Evolutionary conservation across 2,329 filamentous ascomycete species (phyloP).

Genomic region (Aspergillus pseudoviridinutans): DNA sequence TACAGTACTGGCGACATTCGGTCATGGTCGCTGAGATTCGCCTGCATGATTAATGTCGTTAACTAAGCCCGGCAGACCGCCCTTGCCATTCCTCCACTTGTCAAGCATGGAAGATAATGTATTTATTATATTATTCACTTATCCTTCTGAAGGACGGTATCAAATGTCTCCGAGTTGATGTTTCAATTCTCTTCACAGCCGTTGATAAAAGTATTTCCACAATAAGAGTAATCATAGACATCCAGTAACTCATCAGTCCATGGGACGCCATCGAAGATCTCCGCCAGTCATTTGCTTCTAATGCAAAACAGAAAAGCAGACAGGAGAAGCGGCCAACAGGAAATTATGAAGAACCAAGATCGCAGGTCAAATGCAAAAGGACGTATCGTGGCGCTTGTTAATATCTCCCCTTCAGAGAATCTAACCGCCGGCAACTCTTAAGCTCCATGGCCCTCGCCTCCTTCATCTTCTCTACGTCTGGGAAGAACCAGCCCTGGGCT

Average conservation of each 20-base stretch:
- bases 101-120: not conserved
- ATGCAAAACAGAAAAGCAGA: constrained; percentile 6
- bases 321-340: constrained; percentile 1
- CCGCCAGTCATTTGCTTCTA: constrained; percentile 14
- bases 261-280: constrained; percentile 12
- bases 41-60: constrained; percentile 12
- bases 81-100: not conserved
- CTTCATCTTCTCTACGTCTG: constrained; percentile 74
- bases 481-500: constrained; percentile 82
- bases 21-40: constrained; percentile 31
- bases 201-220: constrained; percentile 9
- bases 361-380: constrained; percentile 4
- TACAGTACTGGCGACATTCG: constrained; percentile 19
- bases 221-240: constrained; percentile 5
- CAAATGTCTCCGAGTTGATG: not conserved
- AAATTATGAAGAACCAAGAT: constrained; percentile 8
- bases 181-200: constrained; percentile 13
- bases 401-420: constrained; percentile 44
- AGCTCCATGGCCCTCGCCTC: constrained; percentile 61
- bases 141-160: not conserved
- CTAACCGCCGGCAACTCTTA: constrained; percentile 56
- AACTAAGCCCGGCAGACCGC: constrained; percentile 19
- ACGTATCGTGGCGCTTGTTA: constrained; percentile 13
- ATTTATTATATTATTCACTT: not conserved
- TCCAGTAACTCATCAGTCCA: constrained; percentile 7